A percentile compares a stretch with the other conserved stretches of the same genome.
phyloP scores from a whole-genome alignment of 306 rosid species.

The Echinosophora koreensis region DNA sequence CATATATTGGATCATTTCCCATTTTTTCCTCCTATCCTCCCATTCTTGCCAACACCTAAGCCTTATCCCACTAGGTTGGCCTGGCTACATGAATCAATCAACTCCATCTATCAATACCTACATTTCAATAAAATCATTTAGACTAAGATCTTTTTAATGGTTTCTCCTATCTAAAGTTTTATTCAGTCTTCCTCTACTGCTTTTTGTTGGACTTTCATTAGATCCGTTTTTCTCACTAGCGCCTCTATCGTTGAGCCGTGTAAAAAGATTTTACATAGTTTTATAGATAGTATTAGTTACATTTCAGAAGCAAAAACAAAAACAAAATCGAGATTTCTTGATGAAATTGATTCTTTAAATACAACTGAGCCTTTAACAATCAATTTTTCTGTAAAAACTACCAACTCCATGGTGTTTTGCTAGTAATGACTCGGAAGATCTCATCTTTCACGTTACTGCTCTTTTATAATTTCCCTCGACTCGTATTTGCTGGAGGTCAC shows the following conservation, averaged over 20 bases:
- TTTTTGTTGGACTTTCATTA: neutral
- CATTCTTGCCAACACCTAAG: neutral
- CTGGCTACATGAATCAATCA: neutral
- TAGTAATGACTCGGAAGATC: neutral
- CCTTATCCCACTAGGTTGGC: neutral
- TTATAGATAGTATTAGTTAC: neutral
- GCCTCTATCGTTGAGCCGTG: neutral
- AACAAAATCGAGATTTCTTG: neutral
- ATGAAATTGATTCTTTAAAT: neutral
- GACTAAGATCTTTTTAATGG: neutral
- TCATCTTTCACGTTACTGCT: neutral
- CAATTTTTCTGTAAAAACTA: neutral
- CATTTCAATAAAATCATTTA: conserved; percentile 20
- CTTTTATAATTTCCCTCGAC: neutral
- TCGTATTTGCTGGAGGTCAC: conserved; percentile 1
- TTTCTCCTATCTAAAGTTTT: conserved; percentile 15
- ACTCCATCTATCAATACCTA: neutral
- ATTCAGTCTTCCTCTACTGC: neutral
- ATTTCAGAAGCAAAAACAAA: conserved; percentile 3
- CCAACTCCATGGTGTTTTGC: neutral
- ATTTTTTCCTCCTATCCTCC: neutral
- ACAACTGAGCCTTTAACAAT: neutral
- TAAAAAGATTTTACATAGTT: neutral
- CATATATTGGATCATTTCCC: neutral
- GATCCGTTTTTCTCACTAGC: neutral